phyloP scores from a whole-genome alignment of 2,329 filamentous ascomycete genomes.

The Ophioceras dolichostomum region DNA sequence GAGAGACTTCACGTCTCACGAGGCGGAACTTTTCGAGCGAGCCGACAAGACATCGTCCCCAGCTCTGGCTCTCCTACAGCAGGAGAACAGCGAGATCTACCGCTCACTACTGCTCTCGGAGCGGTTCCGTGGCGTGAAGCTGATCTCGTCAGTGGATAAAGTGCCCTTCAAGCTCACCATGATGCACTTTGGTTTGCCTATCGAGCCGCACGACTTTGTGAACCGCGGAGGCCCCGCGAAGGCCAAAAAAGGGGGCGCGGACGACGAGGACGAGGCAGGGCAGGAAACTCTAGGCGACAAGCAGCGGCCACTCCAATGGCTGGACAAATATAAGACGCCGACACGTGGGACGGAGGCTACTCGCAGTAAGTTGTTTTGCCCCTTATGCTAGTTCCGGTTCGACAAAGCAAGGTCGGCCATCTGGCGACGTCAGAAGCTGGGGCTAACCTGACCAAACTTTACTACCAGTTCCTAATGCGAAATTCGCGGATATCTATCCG shows the following conservation, averaged over 20 bases:
- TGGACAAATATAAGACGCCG: conserved; percentile 8
- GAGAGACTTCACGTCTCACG: conserved; percentile 1
- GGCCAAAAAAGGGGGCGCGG: too few relatives aligned
- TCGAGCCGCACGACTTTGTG: conserved; percentile 26
- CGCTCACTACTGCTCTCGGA: neutral
- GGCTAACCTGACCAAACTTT: too few relatives aligned
- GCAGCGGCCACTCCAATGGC: conserved; percentile 8
- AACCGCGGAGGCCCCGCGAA: too few relatives aligned
- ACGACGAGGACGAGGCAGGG: conserved; percentile 5
- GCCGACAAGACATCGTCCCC: neutral
- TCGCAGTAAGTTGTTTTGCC: too few relatives aligned
- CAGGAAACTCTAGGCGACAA: conserved; percentile 4
- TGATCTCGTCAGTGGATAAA: neutral
- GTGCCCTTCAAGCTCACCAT: conserved; percentile 24
- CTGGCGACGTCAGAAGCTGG: neutral
- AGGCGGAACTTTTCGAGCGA: conserved; percentile 1
- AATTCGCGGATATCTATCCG: too few relatives aligned
- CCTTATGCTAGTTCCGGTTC: too few relatives aligned
- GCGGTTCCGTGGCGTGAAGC: neutral
- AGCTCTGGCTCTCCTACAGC: neutral
- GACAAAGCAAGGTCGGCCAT: neutral
- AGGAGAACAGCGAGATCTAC: conserved; percentile 1
- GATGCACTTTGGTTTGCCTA: conserved; percentile 32
- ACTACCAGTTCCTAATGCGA: too few relatives aligned
- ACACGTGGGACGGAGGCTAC: conserved; percentile 4